A percentile compares a stretch with the other conserved stretches of the same genome.
These are phyloP conservation scores for Magnusiomyces magnusii DNA, from an alignment of 1,139 yeast genomes.

Conservation along the genomic window DNA sequence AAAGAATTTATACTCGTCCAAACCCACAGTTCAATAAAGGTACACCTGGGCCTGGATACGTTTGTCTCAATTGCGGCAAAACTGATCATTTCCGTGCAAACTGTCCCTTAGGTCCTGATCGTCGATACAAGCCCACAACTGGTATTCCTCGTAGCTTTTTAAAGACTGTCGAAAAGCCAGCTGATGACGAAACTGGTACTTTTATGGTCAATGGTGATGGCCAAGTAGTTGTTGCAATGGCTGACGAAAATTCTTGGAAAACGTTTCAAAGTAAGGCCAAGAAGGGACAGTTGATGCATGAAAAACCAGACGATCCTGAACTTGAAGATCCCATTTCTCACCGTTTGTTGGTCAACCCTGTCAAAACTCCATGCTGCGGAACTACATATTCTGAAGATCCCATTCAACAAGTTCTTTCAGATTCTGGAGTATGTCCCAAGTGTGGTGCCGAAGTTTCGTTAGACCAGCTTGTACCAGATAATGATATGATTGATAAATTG, in stretches of 20 bases:
- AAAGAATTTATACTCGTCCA: constrained; percentile 31
- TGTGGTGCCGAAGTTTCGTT: constrained; percentile 73
- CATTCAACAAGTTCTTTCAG: constrained; percentile 69
- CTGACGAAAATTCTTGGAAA: constrained; percentile 91
- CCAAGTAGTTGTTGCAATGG: constrained; percentile 88
- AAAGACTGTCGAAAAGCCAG: constrained; percentile 67
- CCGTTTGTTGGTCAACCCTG: constrained; percentile 61
- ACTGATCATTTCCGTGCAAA: constrained; percentile 96
- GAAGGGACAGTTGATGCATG: constrained; percentile 32
- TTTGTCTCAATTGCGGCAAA: constrained; percentile 94
- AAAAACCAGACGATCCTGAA: constrained; percentile 50
- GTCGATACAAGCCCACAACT: constrained; percentile 82
- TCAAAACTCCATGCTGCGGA: constrained; percentile 80
- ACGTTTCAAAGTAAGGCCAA: constrained; percentile 54
- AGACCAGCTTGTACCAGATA: constrained; percentile 60
- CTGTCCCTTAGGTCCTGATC: constrained; percentile 90
- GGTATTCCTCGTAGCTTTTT: constrained; percentile 96
- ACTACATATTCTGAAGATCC: constrained; percentile 49
- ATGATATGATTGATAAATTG: constrained; percentile 49
- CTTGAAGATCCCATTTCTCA: constrained; percentile 55
- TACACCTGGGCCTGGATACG: constrained; percentile 91
- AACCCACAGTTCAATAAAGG: constrained; percentile 30
- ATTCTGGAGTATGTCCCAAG: constrained; percentile 81
- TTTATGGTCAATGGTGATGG: constrained; percentile 93
- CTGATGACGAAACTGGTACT: constrained; percentile 58